Evolutionary conservation across 2,329 filamentous ascomycete species (phyloP).

Genomic region (Fusarium domesticum): DNA sequence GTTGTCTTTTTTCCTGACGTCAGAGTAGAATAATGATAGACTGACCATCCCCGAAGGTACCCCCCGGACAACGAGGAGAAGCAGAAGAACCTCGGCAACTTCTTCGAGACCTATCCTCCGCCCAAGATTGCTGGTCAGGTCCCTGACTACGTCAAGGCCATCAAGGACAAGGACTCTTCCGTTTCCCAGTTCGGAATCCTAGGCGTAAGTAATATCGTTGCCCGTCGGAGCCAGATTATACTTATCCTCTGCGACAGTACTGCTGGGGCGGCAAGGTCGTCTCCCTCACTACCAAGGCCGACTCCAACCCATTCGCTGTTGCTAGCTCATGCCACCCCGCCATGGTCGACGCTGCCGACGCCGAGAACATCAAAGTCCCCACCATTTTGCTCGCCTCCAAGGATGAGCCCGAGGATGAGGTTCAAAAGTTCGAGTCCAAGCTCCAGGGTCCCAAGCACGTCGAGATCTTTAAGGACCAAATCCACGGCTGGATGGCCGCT

Average conservation of each 20-base stretch:
- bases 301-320: constrained; percentile 54
- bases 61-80: constrained; percentile 65
- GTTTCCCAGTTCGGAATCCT: constrained; percentile 60
- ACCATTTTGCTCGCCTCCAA: constrained; percentile 62
- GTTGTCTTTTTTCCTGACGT: not conserved
- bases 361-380: constrained; percentile 57
- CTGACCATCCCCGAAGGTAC: constrained; percentile 44
- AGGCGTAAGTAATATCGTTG: constrained; percentile 46
- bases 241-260: constrained; percentile 37
- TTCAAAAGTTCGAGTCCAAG: constrained; percentile 54
- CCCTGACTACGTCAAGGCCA: constrained; percentile 53
- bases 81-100: constrained; percentile 54
- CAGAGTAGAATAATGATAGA: not conserved
- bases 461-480: constrained; percentile 64
- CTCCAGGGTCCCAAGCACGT: constrained; percentile 57
- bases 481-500: constrained; percentile 74
- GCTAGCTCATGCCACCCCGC: constrained; percentile 56
- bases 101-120: constrained; percentile 53
- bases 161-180: constrained; percentile 49
- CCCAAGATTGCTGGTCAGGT: constrained; percentile 47
- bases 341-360: constrained; percentile 63
- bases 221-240: not conserved
- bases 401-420: constrained; percentile 57
- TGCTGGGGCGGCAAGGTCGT: constrained; percentile 73
- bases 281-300: constrained; percentile 47